phyloP scores from a whole-genome alignment of 2,329 filamentous ascomycete genomes.

The Emergomyces africanus region DNA sequence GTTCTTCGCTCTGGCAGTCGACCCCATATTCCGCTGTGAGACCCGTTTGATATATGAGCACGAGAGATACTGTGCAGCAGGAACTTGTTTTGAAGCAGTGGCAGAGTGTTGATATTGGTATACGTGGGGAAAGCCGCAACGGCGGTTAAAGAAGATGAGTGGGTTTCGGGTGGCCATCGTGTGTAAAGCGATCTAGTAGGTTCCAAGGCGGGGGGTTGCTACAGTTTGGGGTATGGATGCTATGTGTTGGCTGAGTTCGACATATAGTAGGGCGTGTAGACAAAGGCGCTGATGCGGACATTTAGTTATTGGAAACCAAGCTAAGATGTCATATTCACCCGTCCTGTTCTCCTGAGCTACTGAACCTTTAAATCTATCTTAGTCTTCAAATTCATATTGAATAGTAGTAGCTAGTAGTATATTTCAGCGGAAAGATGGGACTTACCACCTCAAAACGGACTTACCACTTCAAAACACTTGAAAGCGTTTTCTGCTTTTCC shows the following conservation, averaged over 20 bases:
- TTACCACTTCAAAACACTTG: no score
- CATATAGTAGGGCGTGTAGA: neutral
- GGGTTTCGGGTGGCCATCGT: neutral
- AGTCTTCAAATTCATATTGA: neutral
- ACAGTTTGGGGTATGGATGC: neutral
- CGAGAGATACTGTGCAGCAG: no score
- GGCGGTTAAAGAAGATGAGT: neutral
- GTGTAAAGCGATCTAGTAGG: neutral
- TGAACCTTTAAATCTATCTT: no score
- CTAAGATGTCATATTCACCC: neutral
- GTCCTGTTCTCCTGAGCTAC: neutral
- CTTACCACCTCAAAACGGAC: no score
- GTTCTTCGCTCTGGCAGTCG: slow-evolving; percentile 28
- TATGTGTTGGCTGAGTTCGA: neutral
- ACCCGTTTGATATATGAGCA: neutral
- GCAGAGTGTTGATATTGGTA: neutral
- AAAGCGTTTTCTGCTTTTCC: neutral
- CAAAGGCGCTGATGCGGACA: neutral
- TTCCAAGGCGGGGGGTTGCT: neutral
- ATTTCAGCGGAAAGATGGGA: no score
- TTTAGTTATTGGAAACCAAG: neutral
- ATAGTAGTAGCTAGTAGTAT: no score
- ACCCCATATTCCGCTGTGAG: slow-evolving; percentile 1
- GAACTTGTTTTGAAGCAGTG: neutral
- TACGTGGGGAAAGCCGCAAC: neutral